A percentile compares a stretch with the other conserved stretches of the same genome.
These are phyloP conservation scores for Tricholoma saponaceum DNA, from an alignment of 768 basidiomycete species.

Conservation along the genomic window DNA sequence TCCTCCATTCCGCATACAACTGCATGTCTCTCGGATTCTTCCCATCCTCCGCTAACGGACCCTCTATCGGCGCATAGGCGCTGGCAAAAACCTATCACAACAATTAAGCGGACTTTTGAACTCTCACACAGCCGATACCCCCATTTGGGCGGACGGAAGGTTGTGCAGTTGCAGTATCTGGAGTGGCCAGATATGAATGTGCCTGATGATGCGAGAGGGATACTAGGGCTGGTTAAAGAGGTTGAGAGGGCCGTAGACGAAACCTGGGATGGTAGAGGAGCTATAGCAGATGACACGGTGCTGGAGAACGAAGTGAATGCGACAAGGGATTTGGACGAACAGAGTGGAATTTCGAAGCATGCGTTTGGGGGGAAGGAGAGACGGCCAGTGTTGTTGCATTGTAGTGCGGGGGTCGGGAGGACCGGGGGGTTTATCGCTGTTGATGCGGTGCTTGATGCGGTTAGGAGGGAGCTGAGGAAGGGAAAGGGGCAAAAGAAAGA, in stretches of 20 bases:
- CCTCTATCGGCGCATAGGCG: neutral
- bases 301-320: neutral
- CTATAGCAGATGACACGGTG: slow-evolving; percentile 4
- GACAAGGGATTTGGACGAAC: slow-evolving; percentile 35
- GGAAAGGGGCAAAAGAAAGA: slow-evolving; percentile 5
- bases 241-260: slow-evolving; percentile 49
- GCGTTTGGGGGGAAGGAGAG: slow-evolving; percentile 35
- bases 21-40: neutral
- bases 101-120: slow-evolving; percentile 62
- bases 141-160: slow-evolving; percentile 51
- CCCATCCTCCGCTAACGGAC: neutral
- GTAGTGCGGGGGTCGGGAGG: slow-evolving; percentile 92
- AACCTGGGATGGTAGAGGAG: slow-evolving; percentile 22
- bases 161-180: slow-evolving; percentile 89
- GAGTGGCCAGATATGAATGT: slow-evolving; percentile 98
- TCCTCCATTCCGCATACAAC: neutral
- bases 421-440: slow-evolving; percentile 93
- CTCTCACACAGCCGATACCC: slow-evolving; percentile 63
- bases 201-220: slow-evolving; percentile 73
- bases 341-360: slow-evolving; percentile 53
- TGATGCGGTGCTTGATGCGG: slow-evolving; percentile 77
- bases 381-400: slow-evolving; percentile 75
- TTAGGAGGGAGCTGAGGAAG: slow-evolving; percentile 52
- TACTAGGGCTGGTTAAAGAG: slow-evolving; percentile 70
- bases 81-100: slow-evolving; percentile 12